Evolutionary conservation across 441 rosid species (phyloP), one percentile per base, ranked within the genome.

Genomic region (Gossypium schwendimanii): DNA sequence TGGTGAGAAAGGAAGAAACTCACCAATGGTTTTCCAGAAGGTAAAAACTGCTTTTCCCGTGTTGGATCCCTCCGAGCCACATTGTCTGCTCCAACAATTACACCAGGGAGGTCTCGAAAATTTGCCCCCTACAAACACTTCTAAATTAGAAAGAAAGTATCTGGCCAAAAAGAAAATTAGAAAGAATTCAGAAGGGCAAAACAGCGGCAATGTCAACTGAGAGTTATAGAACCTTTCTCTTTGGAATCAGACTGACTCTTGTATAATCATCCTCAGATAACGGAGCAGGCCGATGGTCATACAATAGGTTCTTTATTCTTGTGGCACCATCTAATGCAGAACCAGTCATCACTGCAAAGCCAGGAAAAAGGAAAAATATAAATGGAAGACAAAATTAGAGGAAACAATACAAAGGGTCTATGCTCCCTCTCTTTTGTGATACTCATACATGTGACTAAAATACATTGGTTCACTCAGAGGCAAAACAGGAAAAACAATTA

Each of bases 21-120:
- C 81, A 91, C 97, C 90, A 94, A 63, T 63, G 87, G 89, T 81
- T 75, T 90, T 77, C 98, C 98, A 24, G 96, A 94, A 41, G 95
- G 97, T 72, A 93, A 84, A 60, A 84, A 11, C 58, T 73, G 66
- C 60, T 85, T 82, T 73, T 82, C 72, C 75, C 77, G 73, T 18
- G 71, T 74, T 78, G 86, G 87, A 80, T 86, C 94, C 63, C 89
- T 86, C 67, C 78, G 82, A 4, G 63, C 92, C 72, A 90, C 89
- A 77, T 87, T 89, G 76, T 93, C 89, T 17, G 61, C 21, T 77
- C 87, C 91, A 66, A 94, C 87, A 67, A 88, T 73, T 72, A 91
- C 58, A 52, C 98, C 98, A 0, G 97, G 97, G 73, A 94, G 93
- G 77, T 89, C 93, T 85, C 98, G 84, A 73, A 90, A 90, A 81